A percentile compares a stretch with the other conserved stretches of the same genome.
Evolutionary conservation across 2,329 filamentous ascomycete genomes (phyloP).

Genomic region (Sordariomycetes sp.): DNA sequence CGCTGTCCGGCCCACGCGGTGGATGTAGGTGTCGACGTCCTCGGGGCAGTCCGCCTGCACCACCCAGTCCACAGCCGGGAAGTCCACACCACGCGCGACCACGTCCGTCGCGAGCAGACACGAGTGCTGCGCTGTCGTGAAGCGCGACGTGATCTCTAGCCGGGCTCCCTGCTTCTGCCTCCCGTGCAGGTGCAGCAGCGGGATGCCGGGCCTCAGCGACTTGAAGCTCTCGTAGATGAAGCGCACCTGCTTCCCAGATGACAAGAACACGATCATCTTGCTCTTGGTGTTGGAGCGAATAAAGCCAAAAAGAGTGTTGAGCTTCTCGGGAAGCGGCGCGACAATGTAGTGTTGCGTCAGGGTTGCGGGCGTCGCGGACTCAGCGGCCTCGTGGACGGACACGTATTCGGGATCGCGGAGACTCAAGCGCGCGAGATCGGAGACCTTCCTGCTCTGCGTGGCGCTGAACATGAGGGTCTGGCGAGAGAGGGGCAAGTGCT

Average conservation of each 20-base stretch:
- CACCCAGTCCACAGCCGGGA: conserved; percentile 95
- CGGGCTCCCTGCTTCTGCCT: conserved; percentile 86
- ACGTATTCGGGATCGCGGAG: conserved; percentile 90
- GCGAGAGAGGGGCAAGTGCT: conserved; percentile 74
- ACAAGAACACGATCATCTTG: conserved; percentile 93
- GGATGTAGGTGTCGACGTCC: conserved; percentile 95
- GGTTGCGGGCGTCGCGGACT: conserved; percentile 67
- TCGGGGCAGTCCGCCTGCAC: conserved; percentile 98
- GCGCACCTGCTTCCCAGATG: conserved; percentile 89
- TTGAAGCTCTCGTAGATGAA: conserved; percentile 93
- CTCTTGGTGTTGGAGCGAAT: conserved; percentile 82
- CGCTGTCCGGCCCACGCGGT: conserved; percentile 90
- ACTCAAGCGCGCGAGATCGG: conserved; percentile 80
- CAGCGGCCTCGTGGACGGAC: conserved; percentile 77
- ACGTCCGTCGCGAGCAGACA: conserved; percentile 96
- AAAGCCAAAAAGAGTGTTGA: conserved; percentile 89
- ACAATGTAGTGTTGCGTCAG: conserved; percentile 88
- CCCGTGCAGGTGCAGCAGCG: conserved; percentile 84
- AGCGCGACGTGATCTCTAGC: conserved; percentile 77
- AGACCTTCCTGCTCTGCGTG: conserved; percentile 90
- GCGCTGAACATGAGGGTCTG: conserved; percentile 95
- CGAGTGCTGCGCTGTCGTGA: conserved; percentile 68
- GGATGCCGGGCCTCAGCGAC: conserved; percentile 87
- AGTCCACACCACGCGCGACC: conserved; percentile 86
- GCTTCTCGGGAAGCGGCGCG: conserved; percentile 75